Percentiles rank a stretch among this genome's conserved stretches.
Evolutionary conservation across 306 rosid genomes (phyloP).

Genomic region (Casuarina equisetifolia): DNA sequence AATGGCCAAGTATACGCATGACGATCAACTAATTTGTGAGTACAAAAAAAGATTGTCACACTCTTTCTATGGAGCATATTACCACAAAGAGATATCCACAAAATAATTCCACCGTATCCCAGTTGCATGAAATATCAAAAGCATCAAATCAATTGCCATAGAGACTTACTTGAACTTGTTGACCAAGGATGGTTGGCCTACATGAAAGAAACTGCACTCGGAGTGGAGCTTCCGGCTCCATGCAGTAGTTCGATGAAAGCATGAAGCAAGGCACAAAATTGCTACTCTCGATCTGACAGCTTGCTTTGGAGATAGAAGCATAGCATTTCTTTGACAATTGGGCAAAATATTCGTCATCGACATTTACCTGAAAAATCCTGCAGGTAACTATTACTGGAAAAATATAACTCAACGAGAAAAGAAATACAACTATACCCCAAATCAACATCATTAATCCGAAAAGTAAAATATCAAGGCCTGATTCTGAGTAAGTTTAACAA

Average conservation of each 20-base stretch:
- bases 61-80: not conserved
- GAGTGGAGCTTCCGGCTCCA: constrained; percentile 32
- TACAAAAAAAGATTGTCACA: not conserved
- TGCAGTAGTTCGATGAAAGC: constrained; percentile 31
- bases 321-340: constrained; percentile 31
- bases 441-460: not conserved
- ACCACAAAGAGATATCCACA: not conserved
- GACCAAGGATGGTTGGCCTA: constrained; percentile 39
- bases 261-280: constrained; percentile 27
- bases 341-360: constrained; percentile 26
- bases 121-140: not conserved
- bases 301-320: constrained; percentile 29
- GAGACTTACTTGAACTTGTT: constrained; percentile 59
- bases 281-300: constrained; percentile 30
- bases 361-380: constrained; percentile 38
- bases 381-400: not conserved
- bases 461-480: not conserved
- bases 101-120: not conserved
- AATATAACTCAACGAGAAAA: not conserved
- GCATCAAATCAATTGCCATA: not conserved
- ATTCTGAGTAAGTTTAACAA: not conserved
- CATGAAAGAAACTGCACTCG: constrained; percentile 32
- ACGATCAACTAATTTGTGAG: not conserved
- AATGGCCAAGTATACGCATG: not conserved
- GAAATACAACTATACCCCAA: not conserved